Evolutionary conservation across 1,139 yeast species (phyloP), one percentile per base, ranked within the genome.

Genomic region (Kodamaea fungicola): DNA sequence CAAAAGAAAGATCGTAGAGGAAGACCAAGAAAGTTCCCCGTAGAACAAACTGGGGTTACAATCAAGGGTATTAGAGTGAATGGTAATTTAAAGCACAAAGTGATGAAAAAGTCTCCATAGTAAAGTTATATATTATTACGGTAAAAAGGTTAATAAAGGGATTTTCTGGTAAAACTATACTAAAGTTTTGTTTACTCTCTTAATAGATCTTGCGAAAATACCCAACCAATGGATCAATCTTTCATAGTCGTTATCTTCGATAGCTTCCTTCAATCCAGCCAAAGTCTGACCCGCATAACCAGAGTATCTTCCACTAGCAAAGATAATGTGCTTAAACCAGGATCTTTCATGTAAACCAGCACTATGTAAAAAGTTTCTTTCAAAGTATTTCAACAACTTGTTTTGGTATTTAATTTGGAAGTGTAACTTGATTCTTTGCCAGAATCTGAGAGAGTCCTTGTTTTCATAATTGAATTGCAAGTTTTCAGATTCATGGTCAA

Each of bases 271-370:
- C 41, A 88, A 66, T 1, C 90, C 92, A 1, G 96, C 96, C 45
- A 84, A 71, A 12, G 81, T 76, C 50, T 83, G 89, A 2, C 95
- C 95, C 13, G 86, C 83, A 52, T 88, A 88, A 1, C 96, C 96
- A 2, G 95, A 84, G 59, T 72, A 81, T 53, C 94, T 70, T 3
- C 95, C 95, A 37, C 92, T 80, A 2, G 95, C 95, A 58, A 74
- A 87, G 3, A 86, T 78, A 44, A 85, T 73, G 61, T 89, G 96
- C 62, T 82, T 86, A 65, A 83, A 89, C 95, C 96, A 88, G n/a
- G 74, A 66, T 52, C 96, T 74, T 27, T 67, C 68, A 45, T 69
- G 61, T 37, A 88, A 73, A 3, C 96, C 96, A 3, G 73, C 63
- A 23, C 71, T 65, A 52, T 76, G 67, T 38, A 85, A 59, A 60